Base-by-base conservation (phyloP, 2,329 filamentous ascomycete species). In the Trichoderma atrobrunneum region DNA sequence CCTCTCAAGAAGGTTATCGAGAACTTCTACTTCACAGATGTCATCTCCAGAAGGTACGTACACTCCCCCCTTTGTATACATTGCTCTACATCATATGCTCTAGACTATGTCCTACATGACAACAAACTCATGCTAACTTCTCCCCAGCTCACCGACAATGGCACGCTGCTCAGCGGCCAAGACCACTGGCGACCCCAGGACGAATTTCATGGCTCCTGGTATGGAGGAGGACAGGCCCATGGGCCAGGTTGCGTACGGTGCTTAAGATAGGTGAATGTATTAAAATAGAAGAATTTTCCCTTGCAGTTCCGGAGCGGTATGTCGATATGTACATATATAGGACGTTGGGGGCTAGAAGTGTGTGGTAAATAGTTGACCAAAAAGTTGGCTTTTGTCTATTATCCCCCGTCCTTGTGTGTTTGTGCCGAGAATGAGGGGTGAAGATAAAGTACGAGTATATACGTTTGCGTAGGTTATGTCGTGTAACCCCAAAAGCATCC, bases 11-110 rank as follows among this genome's bases (percentile, higher is more conserved):
- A 93, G 84, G 90, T 92, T 72, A 93, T 99, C 77, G 91, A 97
- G 78, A 93, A 99, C 86, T 99, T 99, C 83, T 99, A 95, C 86
- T 97, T 98, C 84, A 99, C 96, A 82, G 95, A 99, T 84, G 90
- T 92, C 72, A 98, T 99, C 82, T 97, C 95, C 51, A 91, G 96
- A 88, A 98, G 94, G 94, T 96, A 86, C 82, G 90, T 85, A 60
- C 28, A 56, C 28, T 16, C 26, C 11, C 7, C 16, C 24, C 26
- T 28, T 7, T 21, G 11, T 54, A 34, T 60, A 21, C 18, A 21
- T 60, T 34, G 18, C 16, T 34, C 28, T 21, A 60, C 11, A 24
- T 54, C 21, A 21, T 32, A 21, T 60, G 56, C 28, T 60, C 14
- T 32, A 34, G 32, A 6, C 14, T 57, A 16, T 39, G 24, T 14